Base-by-base conservation (phyloP, 2,329 filamentous ascomycete genomes). In the Zymoseptoria ardabiliae region DNA sequence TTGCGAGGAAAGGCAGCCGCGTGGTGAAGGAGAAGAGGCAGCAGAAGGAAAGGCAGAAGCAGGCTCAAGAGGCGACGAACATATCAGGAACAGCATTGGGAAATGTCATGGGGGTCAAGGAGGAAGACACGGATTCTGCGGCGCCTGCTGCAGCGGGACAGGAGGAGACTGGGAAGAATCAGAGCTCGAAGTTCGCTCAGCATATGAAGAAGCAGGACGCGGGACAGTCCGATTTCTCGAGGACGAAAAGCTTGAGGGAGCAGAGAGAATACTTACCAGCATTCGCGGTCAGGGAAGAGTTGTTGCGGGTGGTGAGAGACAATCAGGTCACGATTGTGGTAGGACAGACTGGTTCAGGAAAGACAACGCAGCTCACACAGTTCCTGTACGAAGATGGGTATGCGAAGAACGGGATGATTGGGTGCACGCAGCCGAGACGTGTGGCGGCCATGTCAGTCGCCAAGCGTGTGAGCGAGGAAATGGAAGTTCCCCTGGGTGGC, bases 371-470 rank as follows among this genome's bases (percentile, higher is more conserved):
- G 74, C 78, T 99, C 61, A 97, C 95, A 0, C 95, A 99, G 71
- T 99, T 97, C 67, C 79, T 99, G 9, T 86, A 95, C 71, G 94
- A 99, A 74, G 94, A 97, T 69, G 95, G 95, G 0, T 99, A 97
- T 72, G 90, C 87, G 13, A 88, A 88, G 58, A 77, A 82, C 30
- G 94, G 94, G 54, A 86, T 97, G 82, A 97, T 99, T 67, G 93
- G 91, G 4, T 99, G 94, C 72, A 99, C 94, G 1, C 94, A 99
- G 68, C 94, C 94, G 56, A 85, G 94, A 69, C 89, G 94, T 80
- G 95, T 99, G 35, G 94, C 94, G 22, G 94, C 94, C 21, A 99
- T 99, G 94, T 97, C 92, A 76, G 94, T 99, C 25, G 94, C 94
- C 1, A 97, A 97, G 74, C 91, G 94, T 79, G 94, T 99, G 48